Conservation (phyloP, 2,329 filamentous ascomycete genomes). For the Aaosphaeria arxii region DNA sequence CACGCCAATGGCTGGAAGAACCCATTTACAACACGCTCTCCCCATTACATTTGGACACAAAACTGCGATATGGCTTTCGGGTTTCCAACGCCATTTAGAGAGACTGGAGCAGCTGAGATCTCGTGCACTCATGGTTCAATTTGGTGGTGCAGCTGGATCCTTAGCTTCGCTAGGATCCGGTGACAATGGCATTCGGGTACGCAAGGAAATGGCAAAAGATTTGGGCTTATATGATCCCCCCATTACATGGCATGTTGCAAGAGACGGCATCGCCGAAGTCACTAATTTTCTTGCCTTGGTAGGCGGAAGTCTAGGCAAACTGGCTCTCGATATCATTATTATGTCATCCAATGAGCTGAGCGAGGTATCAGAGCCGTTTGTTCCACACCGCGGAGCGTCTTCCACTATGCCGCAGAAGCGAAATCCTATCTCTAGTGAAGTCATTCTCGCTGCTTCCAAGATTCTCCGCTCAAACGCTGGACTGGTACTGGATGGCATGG, state of each 20-base stretch:
- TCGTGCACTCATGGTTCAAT: conserved; percentile 52
- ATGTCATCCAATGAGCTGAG: conserved; percentile 57
- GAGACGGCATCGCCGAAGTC: conserved; percentile 54
- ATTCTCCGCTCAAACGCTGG: conserved; percentile 52
- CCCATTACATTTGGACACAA: conserved; percentile 59
- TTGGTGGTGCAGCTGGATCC: conserved; percentile 56
- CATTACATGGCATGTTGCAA: conserved; percentile 58
- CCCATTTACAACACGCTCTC: conserved; percentile 57
- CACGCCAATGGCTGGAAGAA: conserved; percentile 57
- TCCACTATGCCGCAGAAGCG: conserved; percentile 47
- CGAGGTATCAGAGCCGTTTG: conserved; percentile 53
- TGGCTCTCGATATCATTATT: conserved; percentile 55
- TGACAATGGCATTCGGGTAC: conserved; percentile 49
- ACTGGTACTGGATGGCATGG: conserved; percentile 55
- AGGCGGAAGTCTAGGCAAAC: conserved; percentile 54
- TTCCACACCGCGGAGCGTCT: conserved; percentile 32
- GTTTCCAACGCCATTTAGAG: conserved; percentile 48
- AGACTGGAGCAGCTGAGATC: conserved; percentile 47
- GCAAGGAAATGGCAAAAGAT: conserved; percentile 49
- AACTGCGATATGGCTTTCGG: conserved; percentile 54
- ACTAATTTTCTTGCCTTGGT: conserved; percentile 53
- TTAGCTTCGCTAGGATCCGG: conserved; percentile 51
- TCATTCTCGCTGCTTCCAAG: conserved; percentile 55
- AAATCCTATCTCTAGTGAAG: conserved; percentile 58
- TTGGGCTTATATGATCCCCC: conserved; percentile 48